These are phyloP conservation scores for Phaseolus coccineus DNA, from an alignment of 331 rosid genomes.

Conservation along the genomic window DNA sequence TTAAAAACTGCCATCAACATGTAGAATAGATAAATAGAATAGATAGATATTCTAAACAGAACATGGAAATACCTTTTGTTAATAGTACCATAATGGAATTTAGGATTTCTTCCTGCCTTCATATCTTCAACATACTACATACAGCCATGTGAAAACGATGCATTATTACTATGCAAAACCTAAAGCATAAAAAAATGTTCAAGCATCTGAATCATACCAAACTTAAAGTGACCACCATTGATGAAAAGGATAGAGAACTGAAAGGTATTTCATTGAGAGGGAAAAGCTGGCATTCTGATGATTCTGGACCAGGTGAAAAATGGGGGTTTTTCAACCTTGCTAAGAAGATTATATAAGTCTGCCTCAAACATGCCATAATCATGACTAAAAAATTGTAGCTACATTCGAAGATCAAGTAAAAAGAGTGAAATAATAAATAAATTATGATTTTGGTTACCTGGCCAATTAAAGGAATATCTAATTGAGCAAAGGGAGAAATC, in stretches of 20 bases:
- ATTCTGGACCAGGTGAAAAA: slow-evolving; percentile 88
- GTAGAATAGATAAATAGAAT: too few relatives aligned
- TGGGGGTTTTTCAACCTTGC: slow-evolving; percentile 74
- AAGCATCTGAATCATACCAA: slow-evolving; percentile 59
- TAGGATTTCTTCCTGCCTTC: slow-evolving; percentile 69
- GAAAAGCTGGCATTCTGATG: slow-evolving; percentile 75
- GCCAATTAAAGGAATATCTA: slow-evolving; percentile 85
- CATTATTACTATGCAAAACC: slow-evolving; percentile 4
- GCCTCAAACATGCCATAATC: slow-evolving; percentile 43
- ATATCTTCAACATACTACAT: slow-evolving; percentile 79
- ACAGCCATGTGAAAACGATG: slow-evolving; percentile 44
- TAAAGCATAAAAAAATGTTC: slow-evolving; percentile 7
- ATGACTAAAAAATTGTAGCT: slow-evolving; percentile 34
- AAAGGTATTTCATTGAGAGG: slow-evolving; percentile 72
- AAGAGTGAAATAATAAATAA: neutral
- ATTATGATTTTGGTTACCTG: slow-evolving; percentile 58
- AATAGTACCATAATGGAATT: slow-evolving; percentile 80
- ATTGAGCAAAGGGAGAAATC: slow-evolving; percentile 80
- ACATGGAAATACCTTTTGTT: slow-evolving; percentile 65
- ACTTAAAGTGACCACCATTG: slow-evolving; percentile 79
- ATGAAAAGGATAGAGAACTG: slow-evolving; percentile 75
- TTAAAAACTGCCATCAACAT: too few relatives aligned
- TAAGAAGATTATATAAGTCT: slow-evolving; percentile 79
- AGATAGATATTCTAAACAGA: neutral
- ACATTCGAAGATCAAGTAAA: slow-evolving; percentile 11